Conservation (phyloP, 805 yeast genomes). For the Spathaspora sp. region DNA sequence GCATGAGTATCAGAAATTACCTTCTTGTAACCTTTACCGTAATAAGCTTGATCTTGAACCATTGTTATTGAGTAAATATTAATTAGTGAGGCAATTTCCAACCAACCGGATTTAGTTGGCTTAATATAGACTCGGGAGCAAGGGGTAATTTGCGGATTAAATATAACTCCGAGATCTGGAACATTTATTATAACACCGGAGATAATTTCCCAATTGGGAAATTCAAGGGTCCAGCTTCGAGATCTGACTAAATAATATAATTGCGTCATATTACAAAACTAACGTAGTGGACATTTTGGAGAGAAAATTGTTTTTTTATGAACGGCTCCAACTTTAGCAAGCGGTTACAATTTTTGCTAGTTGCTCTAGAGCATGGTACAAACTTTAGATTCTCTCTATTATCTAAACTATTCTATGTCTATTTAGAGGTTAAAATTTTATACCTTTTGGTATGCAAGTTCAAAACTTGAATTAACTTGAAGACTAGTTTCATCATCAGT, state of each 20-base stretch:
- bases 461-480: not conserved
- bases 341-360: no score
- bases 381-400: no score
- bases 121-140: not conserved
- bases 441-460: not conserved
- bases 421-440: no score
- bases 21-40: constrained; percentile 18
- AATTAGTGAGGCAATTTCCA: no score
- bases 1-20: constrained; percentile 23
- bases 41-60: constrained; percentile 18
- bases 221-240: not conserved
- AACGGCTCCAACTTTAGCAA: no score
- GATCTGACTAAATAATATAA: no score
- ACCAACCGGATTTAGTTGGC: not conserved
- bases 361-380: no score
- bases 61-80: not conserved
- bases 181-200: not conserved
- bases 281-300: no score
- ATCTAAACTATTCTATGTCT: no score
- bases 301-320: no score
- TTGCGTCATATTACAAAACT: no score
- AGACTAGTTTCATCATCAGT: constrained; percentile 9
- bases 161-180: not conserved
- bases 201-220: not conserved
- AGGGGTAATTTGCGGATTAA: not conserved